Percentiles rank a stretch among this genome's conserved stretches.
Evolutionary conservation across 2,329 filamentous ascomycete genomes (phyloP).

Genomic region (Colletotrichum tofieldiae): DNA sequence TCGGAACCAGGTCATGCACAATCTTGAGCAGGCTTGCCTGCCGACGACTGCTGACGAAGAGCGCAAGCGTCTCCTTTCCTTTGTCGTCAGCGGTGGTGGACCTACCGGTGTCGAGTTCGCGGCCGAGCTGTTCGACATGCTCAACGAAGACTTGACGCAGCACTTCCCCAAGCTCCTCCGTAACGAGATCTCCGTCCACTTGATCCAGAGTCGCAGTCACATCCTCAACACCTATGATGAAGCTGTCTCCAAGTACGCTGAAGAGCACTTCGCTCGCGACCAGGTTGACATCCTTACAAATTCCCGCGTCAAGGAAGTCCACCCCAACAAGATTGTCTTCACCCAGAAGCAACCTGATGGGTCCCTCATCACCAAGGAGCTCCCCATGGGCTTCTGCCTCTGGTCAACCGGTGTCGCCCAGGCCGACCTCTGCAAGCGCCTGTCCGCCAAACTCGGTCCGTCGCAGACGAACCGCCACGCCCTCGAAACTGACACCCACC

Average conservation of each 20-base stretch:
- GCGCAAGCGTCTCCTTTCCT: slow-evolving; percentile 88
- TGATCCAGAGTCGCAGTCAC: slow-evolving; percentile 94
- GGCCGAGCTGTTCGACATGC: slow-evolving; percentile 93
- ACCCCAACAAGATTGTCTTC: slow-evolving; percentile 87
- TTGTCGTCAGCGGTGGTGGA: slow-evolving; percentile 95
- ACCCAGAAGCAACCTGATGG: slow-evolving; percentile 85
- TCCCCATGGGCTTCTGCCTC: slow-evolving; percentile 95
- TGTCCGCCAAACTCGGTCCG: slow-evolving; percentile 83
- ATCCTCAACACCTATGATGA: slow-evolving; percentile 99
- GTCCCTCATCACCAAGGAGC: slow-evolving; percentile 86
- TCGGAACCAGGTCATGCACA: slow-evolving; percentile 88
- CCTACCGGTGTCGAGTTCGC: slow-evolving; percentile 98
- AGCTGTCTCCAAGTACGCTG: slow-evolving; percentile 91
- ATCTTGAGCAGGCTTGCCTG: slow-evolving; percentile 92
- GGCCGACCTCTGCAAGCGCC: slow-evolving; percentile 81
- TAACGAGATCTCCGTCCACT: slow-evolving; percentile 97
- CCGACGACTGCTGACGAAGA: slow-evolving; percentile 93
- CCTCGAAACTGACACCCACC: slow-evolving; percentile 93
- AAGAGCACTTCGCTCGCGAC: slow-evolving; percentile 91
- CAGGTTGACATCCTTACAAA: slow-evolving; percentile 94
- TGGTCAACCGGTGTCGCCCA: slow-evolving; percentile 98
- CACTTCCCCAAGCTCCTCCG: slow-evolving; percentile 92
- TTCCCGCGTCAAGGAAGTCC: slow-evolving; percentile 91
- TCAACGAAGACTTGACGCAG: slow-evolving; percentile 91
- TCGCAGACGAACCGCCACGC: slow-evolving; percentile 91